phyloP scores from a whole-genome alignment of 179 eudicot genomes.

The Amaranthus tricolor region DNA sequence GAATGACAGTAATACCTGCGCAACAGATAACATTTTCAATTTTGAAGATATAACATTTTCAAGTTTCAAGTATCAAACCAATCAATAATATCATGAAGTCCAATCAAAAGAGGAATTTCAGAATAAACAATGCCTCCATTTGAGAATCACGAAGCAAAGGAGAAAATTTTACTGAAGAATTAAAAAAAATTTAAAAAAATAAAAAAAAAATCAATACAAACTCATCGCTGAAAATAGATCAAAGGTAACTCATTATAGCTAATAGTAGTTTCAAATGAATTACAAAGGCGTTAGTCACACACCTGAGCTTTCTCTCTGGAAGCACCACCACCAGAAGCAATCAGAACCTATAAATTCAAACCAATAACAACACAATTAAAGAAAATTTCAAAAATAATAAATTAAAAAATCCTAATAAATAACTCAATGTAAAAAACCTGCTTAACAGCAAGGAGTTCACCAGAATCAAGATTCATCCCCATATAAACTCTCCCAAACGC shows the following conservation, averaged over 20 bases:
- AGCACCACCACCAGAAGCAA: slow-evolving; percentile 49
- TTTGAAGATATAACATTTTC: no score
- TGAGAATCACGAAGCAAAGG: background rate
- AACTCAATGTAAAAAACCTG: slow-evolving; percentile 41
- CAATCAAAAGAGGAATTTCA: background rate
- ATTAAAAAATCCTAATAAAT: background rate
- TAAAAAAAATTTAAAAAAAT: background rate
- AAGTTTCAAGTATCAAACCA: background rate
- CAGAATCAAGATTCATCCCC: slow-evolving; percentile 91
- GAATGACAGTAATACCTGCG: no score
- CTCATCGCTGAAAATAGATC: background rate
- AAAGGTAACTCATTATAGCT: background rate
- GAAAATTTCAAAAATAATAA: background rate
- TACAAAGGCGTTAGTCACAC: background rate
- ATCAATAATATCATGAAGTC: no score
- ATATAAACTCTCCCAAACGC: slow-evolving; percentile 82
- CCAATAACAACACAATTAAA: background rate
- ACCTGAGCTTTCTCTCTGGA: slow-evolving; percentile 77
- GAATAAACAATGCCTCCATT: background rate
- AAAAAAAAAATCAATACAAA: background rate
- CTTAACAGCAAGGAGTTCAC: slow-evolving; percentile 78
- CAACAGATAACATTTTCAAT: background rate
- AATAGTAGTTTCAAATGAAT: no score
- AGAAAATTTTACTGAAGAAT: no score
- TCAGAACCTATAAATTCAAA: slow-evolving; percentile 47